phyloP scores from a whole-genome alignment of 192 early-diverging fungal species.

The Chytriomyces sp. region DNA sequence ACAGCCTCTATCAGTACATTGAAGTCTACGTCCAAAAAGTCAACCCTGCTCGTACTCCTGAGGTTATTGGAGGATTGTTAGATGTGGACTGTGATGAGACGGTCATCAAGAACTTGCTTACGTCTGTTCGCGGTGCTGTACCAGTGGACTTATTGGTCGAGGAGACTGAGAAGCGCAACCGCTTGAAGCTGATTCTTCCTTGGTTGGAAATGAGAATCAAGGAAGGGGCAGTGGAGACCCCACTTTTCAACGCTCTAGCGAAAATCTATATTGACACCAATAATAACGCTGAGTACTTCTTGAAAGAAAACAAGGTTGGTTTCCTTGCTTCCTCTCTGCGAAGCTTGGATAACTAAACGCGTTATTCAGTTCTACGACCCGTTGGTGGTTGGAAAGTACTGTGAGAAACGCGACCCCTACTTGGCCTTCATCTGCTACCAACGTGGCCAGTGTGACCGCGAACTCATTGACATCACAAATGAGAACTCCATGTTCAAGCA shows the following conservation, averaged over 20 bases:
- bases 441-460: conserved; percentile 91
- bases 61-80: conserved; percentile 93
- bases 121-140: conserved; percentile 79
- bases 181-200: conserved; percentile 91
- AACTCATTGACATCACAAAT: conserved; percentile 94
- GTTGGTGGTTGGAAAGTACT: conserved; percentile 93
- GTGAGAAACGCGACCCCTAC: conserved; percentile 97
- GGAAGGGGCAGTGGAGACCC: conserved; percentile 85
- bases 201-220: conserved; percentile 90
- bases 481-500: conserved; percentile 99
- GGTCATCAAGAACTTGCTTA: conserved; percentile 86
- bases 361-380: conserved; percentile 77
- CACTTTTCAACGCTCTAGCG: conserved; percentile 96
- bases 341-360: neutral
- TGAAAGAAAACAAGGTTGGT: conserved; percentile 75
- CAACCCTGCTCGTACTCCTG: conserved; percentile 89
- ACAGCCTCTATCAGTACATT: conserved; percentile 92
- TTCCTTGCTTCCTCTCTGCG: neutral
- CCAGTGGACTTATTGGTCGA: conserved; percentile 85
- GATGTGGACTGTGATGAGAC: conserved; percentile 98
- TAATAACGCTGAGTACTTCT: conserved; percentile 95
- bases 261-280: conserved; percentile 99
- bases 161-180: conserved; percentile 94
- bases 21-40: conserved; percentile 99
- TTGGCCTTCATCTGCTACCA: conserved; percentile 94